Conservation (phyloP, 192 early-diverging fungal genomes). For the Rhizophagus clarus region DNA sequence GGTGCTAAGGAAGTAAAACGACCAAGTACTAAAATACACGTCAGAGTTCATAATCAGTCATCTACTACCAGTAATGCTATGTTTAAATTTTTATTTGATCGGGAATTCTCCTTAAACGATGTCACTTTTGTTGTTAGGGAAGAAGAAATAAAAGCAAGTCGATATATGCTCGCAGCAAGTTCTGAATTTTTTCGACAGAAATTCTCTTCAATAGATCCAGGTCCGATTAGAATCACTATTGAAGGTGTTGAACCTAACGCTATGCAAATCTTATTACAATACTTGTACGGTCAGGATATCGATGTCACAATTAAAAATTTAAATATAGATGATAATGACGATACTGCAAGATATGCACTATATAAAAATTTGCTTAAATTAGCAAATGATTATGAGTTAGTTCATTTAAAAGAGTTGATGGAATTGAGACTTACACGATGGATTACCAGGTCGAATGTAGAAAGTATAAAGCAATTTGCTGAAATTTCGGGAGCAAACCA, state of each 20-base stretch:
- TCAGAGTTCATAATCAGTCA: not conserved
- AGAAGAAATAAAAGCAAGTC: conserved; percentile 1
- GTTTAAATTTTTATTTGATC: not conserved
- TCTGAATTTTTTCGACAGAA: no score
- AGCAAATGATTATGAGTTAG: not conserved
- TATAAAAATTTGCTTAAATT: not conserved
- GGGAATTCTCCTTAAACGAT: not conserved
- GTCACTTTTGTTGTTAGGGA: not conserved
- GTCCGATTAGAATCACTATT: not conserved
- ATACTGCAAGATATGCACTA: no score
- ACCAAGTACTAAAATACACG: not conserved
- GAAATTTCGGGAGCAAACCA: not conserved
- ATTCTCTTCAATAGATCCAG: no score
- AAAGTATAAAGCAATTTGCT: not conserved
- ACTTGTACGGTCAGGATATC: conserved; percentile 10
- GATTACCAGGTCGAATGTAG: not conserved
- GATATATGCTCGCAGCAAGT: not conserved
- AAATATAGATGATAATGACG: not conserved
- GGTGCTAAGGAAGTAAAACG: not conserved
- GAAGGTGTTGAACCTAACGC: not conserved
- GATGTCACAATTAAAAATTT: not conserved
- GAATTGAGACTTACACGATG: not conserved
- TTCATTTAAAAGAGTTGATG: not conserved
- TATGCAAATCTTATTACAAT: not conserved
- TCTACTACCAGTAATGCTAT: no score